Evolutionary conservation across 1,284 basidiomycete genomes (phyloP), one percentile per base, ranked within the genome.

Genomic region (Crucibulum cyathiforme): DNA sequence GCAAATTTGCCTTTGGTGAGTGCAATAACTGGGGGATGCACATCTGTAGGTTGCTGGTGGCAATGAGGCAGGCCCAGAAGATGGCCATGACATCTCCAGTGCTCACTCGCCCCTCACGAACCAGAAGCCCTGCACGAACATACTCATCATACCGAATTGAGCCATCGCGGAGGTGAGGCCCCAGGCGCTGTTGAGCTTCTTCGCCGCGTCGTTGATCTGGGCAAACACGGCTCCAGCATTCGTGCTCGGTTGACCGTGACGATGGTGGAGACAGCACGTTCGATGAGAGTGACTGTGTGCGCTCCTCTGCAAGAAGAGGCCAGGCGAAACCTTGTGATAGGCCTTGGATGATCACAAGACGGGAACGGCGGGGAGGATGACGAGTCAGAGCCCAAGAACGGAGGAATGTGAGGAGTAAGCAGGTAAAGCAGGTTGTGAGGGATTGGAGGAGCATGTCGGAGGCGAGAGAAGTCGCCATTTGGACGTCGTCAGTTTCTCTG

Each of bases 401-500:
- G 59, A 81, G 71, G 69, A 99, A 90, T 3, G 94, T 94, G 60
- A 99, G 88, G 36, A 87, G 77, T 59, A 98, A 86, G 68, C 91
- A 92, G 13, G 93, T 85, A 45, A 96, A 54, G 64, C 90, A 88
- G 1, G 95, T 96, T 1, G 90, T 90, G 47, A 93, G 68, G 74
- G 94, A 89, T 74, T 96, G 94, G 51, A 98, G 70, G 57, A 95
- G 74, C 67, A 89, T 84, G 8, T 95, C 96, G 24, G 90, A 82
- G 5, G 91, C 88, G 39, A 93, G 82, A 2, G 93, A 93, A 15
- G 90, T 87, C 0, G 94, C 96, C 57, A 89, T 83, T 50, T 96
- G 89, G 17, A 98, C 90, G 59, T 98, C 94, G 74, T 99, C 96
- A 3, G 94, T 97, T 76, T 98, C 96, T 66, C 96, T 98, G 70